Conservation (phyloP, 164 flowering plant genomes). For the Berberis vulgaris region DNA sequence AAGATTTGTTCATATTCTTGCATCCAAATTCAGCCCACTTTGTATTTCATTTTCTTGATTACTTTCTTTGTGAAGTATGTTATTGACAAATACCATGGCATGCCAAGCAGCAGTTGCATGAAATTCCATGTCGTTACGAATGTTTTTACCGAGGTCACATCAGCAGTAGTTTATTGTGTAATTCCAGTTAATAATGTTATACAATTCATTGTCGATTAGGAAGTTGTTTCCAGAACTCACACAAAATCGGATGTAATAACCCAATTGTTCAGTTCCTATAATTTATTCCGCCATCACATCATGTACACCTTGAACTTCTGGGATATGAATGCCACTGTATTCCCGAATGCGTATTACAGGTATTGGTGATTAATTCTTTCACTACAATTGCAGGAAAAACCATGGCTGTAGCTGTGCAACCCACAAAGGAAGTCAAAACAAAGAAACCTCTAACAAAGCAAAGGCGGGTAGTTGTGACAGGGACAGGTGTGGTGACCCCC, state of each 20-base stretch:
- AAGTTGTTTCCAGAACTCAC: not conserved
- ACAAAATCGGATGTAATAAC: not conserved
- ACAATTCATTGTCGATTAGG: not conserved
- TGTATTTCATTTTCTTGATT: too few relatives aligned
- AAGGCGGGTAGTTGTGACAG: slow-evolving; percentile 94
- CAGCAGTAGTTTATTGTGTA: too few relatives aligned
- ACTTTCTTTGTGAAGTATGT: too few relatives aligned
- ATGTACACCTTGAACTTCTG: not conserved
- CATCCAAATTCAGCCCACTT: too few relatives aligned
- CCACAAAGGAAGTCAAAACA: slow-evolving; percentile 42
- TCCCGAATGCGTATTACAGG: not conserved
- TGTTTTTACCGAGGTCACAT: too few relatives aligned
- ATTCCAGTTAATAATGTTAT: too few relatives aligned
- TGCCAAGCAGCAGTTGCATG: too few relatives aligned
- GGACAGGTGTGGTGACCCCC: slow-evolving; percentile 85
- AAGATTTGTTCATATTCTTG: too few relatives aligned
- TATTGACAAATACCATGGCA: too few relatives aligned
- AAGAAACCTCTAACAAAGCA: slow-evolving; percentile 56
- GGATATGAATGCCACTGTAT: not conserved
- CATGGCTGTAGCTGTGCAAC: slow-evolving; percentile 62
- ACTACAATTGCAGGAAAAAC: slow-evolving; percentile 36
- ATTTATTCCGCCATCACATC: too few relatives aligned
- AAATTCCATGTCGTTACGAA: too few relatives aligned
- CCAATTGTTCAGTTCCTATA: not conserved
- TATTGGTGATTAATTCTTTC: not conserved